Evolutionary conservation across 2,329 filamentous ascomycete genomes (phyloP), one percentile per base, ranked within the genome.

Genomic region (Exophiala phaeomuriformis): DNA sequence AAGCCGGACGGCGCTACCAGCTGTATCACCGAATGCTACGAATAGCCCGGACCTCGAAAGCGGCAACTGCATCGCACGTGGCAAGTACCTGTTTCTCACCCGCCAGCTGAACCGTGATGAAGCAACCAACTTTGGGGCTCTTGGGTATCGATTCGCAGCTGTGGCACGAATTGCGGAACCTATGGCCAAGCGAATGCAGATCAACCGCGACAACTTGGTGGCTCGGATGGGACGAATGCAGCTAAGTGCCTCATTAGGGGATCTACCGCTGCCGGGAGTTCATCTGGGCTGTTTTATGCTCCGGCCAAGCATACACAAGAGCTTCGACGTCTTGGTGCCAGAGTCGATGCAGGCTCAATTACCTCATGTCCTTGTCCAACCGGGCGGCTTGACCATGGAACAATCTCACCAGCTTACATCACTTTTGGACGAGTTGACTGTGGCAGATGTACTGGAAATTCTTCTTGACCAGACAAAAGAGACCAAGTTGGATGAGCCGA

Each of bases 21-120:
- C 64, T 65, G 30, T 64, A 58, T 12, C 61, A 62, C 28, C 53
- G 63, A 37, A 42, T 36, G 31, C 9, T 55, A 68, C 69, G 8
- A 69, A 70, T 29, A 56, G 72, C 8, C 68, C 67, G 1, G 75
- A 78, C 30, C 10, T 30, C 19, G 59, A 60, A 44, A 49, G 30
- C 30, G 51, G 53, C 4, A 54, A 30, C 55, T 51, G 8, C 3
- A 36, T 52, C 28, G 40, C 58, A 5, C 47, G 82, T 55, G 89
- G 90, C 0, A 88, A 90, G 50, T 76, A 94, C 43, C 80, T 95
- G 67, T 90, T 94, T 63, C 77, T 94, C 6, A 84, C 90, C 4
- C 85, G 83, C 7, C 77, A 77, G 41, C 75, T 86, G 1, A 73
- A 70, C 33, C 73, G 74, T 33, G 72, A 77, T 0, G 86, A 90